Evolutionary conservation across 148 eudicot genomes (phyloP).

Genomic region (Heliosperma pusillum): DNA sequence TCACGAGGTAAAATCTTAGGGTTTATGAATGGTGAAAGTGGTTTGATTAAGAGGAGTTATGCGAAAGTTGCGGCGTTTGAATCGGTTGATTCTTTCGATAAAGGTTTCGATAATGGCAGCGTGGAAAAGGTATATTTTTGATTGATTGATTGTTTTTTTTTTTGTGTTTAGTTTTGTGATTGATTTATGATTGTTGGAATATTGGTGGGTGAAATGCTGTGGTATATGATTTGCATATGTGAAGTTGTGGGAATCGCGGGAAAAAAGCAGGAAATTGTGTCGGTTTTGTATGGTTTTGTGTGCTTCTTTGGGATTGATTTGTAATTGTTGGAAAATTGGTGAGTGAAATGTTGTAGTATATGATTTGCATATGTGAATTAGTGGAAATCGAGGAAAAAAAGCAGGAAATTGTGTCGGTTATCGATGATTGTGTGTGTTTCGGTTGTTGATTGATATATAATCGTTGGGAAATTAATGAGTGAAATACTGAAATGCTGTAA

Average conservation of each 20-base stretch:
- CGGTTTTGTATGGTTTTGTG: neutral
- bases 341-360: neutral
- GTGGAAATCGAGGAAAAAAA: neutral
- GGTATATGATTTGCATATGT: neutral
- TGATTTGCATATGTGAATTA: neutral
- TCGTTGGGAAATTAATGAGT: neutral
- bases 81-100: conserved; percentile 28
- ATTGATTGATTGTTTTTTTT: neutral
- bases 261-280: neutral
- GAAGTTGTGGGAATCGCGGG: neutral
- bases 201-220: neutral
- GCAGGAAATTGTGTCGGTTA: neutral
- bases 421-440: neutral
- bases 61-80: conserved; percentile 44
- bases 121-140: conserved; percentile 3
- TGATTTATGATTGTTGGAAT: neutral
- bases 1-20: conserved; percentile 24
- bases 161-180: neutral
- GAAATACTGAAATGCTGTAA: neutral
- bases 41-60: conserved; percentile 31
- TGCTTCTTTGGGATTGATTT: neutral
- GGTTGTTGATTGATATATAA: too few species aligned
- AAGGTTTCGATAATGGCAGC: conserved; percentile 15
- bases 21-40: conserved; percentile 23
- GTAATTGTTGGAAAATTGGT: neutral